Percentiles rank a stretch among this genome's conserved stretches.
These are phyloP conservation scores for Atalantia buxifolia DNA, from an alignment of 345 rosid species.

Conservation along the genomic window DNA sequence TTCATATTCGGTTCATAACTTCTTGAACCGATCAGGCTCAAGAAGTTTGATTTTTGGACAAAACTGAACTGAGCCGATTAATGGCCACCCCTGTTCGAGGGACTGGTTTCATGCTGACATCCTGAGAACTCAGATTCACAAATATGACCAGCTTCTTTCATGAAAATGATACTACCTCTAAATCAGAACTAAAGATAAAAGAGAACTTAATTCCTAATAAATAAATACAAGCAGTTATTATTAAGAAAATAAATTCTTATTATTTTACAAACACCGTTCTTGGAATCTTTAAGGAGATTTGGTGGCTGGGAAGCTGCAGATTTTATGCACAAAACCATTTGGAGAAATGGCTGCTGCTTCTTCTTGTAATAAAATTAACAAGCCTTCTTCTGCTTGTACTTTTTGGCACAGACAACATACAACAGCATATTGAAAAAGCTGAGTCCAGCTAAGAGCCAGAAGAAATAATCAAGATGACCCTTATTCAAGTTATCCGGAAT, in stretches of 20 bases:
- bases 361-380: conserved; percentile 13
- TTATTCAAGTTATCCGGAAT: conserved; percentile 79
- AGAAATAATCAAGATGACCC: conserved; percentile 92
- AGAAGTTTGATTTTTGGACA: no score
- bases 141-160: no score
- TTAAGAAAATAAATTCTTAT: neutral
- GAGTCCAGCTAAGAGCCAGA: conserved; percentile 89
- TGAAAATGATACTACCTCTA: no score
- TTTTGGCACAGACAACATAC: conserved; percentile 60
- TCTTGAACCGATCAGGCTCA: no score
- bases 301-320: neutral
- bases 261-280: neutral
- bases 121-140: no score
- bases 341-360: neutral
- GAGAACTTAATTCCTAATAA: neutral
- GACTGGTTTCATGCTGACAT: no score
- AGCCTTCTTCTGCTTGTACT: conserved; percentile 72
- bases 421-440: conserved; percentile 51
- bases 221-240: neutral
- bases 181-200: no score
- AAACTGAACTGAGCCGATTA: no score
- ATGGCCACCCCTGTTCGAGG: no score
- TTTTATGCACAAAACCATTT: conserved; percentile 2
- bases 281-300: neutral
- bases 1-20: no score